Percentiles rank a stretch among this genome's conserved stretches.
Conservation (phyloP, 2,329 filamentous ascomycete species). For the Verticillium longisporum region DNA sequence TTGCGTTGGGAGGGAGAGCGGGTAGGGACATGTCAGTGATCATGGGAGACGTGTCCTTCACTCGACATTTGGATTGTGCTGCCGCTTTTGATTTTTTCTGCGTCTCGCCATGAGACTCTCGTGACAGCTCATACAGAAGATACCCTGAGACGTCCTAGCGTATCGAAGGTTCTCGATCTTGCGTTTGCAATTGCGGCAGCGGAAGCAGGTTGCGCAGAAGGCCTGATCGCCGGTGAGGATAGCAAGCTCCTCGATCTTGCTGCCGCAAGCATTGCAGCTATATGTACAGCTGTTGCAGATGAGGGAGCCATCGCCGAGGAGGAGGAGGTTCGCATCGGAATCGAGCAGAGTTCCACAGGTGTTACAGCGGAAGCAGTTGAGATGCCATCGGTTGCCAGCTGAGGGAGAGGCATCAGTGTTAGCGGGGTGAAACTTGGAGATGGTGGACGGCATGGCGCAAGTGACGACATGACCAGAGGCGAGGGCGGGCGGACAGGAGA, state of each 20-base stretch:
- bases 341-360: constrained; percentile 93
- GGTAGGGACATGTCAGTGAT: constrained; percentile 89
- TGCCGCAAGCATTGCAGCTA: constrained; percentile 91
- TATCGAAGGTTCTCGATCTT: constrained; percentile 98
- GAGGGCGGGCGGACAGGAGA: neutral
- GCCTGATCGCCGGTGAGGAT: constrained; percentile 97
- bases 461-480: neutral
- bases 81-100: constrained; percentile 76
- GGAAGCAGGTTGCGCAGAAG: constrained; percentile 94
- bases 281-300: constrained; percentile 99
- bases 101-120: constrained; percentile 92
- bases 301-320: constrained; percentile 93
- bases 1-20: constrained; percentile 73
- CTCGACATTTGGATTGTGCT: constrained; percentile 52
- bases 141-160: constrained; percentile 94
- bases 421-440: constrained; percentile 15
- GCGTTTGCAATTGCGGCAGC: constrained; percentile 95
- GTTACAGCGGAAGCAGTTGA: constrained; percentile 97
- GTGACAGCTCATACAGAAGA: constrained; percentile 99
- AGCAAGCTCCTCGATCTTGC: constrained; percentile 97
- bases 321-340: constrained; percentile 93
- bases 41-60: constrained; percentile 58
- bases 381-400: constrained; percentile 97
- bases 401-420: constrained; percentile 14
- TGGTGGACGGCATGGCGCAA: constrained; percentile 6